Conservation (phyloP, 352 stramenopile species). For the Phytophthora aleatoria region DNA sequence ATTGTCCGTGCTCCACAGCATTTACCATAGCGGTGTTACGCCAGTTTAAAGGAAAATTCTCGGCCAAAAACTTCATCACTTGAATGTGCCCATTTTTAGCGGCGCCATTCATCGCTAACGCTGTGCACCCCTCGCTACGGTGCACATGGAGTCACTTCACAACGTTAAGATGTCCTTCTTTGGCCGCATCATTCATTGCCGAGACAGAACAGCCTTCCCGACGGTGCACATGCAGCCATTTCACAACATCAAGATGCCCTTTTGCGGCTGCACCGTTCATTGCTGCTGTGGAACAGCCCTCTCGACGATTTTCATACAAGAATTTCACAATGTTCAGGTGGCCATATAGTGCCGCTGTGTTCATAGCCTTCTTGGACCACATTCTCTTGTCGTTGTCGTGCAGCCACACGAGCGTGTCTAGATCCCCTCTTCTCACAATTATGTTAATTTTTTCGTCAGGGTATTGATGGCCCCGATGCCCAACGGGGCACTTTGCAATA, state of each 20-base stretch:
- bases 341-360: constrained; percentile 4
- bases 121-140: neutral
- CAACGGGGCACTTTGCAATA: neutral
- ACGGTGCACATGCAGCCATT: neutral
- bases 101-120: neutral
- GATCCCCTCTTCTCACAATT: neutral
- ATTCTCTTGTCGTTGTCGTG: neutral
- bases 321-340: constrained; percentile 14
- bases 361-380: constrained; percentile 4
- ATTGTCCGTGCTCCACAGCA: constrained; percentile 1
- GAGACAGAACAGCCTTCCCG: neutral
- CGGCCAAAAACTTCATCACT: neutral
- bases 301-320: constrained; percentile 15
- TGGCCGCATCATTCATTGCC: neutral
- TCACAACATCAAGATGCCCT: neutral
- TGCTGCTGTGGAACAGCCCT: constrained; percentile 11
- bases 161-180: neutral
- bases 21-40: neutral
- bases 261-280: constrained; percentile 13
- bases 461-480: neutral
- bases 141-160: constrained; percentile 3
- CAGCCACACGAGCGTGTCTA: neutral
- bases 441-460: neutral
- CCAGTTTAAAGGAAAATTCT: neutral
- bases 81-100: neutral